These are phyloP conservation scores for Conticribra guillardii DNA, from an alignment of 108 stramenopile genomes.

Conservation along the genomic window DNA sequence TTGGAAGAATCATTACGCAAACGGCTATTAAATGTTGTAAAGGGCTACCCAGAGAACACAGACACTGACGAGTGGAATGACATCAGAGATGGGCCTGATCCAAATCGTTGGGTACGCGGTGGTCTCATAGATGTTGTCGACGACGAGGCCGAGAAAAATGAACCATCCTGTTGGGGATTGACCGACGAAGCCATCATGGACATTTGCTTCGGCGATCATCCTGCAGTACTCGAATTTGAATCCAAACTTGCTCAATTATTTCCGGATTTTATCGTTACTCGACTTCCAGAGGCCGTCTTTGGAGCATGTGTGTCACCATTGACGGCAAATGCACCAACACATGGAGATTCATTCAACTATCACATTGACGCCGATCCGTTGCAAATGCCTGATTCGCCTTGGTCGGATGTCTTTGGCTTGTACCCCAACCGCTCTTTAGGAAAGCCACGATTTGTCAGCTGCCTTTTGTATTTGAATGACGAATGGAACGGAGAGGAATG, in stretches of 20 bases:
- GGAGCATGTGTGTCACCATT: constrained; percentile 67
- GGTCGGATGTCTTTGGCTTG: constrained; percentile 72
- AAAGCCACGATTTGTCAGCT: constrained; percentile 76
- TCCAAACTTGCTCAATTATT: constrained; percentile 52
- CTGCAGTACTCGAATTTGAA: constrained; percentile 66
- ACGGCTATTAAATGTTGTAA: constrained; percentile 55
- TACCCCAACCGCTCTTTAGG: constrained; percentile 65
- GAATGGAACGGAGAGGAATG: constrained; percentile 62
- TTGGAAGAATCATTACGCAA: constrained; percentile 50
- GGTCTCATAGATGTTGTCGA: constrained; percentile 55
- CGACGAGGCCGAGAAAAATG: constrained; percentile 8
- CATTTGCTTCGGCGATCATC: constrained; percentile 61
- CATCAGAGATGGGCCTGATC: constrained; percentile 56
- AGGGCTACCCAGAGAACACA: constrained; percentile 34
- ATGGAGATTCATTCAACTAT: constrained; percentile 59
- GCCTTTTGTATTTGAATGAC: constrained; percentile 70
- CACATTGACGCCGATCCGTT: constrained; percentile 82
- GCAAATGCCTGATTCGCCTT: constrained; percentile 65
- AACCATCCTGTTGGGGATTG: constrained; percentile 56
- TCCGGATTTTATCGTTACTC: constrained; percentile 54
- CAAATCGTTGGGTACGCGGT: constrained; percentile 64
- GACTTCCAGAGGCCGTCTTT: constrained; percentile 68
- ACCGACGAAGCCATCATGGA: constrained; percentile 62
- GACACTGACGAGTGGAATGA: constrained; percentile 45
- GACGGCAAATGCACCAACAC: constrained; percentile 73